phyloP scores from a whole-genome alignment of 345 rosid species.

The Sonneratia caseolaris region DNA sequence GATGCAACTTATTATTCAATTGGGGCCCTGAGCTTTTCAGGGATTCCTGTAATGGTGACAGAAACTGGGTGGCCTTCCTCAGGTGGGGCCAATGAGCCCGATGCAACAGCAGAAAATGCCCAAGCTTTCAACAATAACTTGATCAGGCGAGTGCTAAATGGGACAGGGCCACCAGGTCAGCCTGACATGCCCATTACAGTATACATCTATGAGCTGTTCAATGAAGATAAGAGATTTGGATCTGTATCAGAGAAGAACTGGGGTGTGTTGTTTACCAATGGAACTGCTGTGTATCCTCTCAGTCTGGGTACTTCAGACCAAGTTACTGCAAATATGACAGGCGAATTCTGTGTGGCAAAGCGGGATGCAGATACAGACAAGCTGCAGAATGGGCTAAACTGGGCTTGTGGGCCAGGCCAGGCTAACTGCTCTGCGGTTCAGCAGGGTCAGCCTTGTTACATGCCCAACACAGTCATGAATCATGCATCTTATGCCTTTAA shows the following conservation, averaged over 20 bases:
- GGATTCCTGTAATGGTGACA: conserved; percentile 65
- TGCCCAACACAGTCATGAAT: conserved; percentile 43
- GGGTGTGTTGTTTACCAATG: conserved; percentile 73
- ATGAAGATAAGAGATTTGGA: conserved; percentile 72
- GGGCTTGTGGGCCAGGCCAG: conserved; percentile 95
- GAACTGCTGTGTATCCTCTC: conserved; percentile 62
- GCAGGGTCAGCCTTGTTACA: conserved; percentile 55
- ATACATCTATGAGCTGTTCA: conserved; percentile 81
- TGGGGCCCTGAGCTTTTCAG: conserved; percentile 52
- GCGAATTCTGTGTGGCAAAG: conserved; percentile 67
- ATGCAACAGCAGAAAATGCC: conserved; percentile 67
- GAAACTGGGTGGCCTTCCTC: conserved; percentile 97
- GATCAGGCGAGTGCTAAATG: conserved; percentile 64
- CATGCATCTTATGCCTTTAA: conserved; percentile 92
- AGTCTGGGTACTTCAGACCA: conserved; percentile 28
- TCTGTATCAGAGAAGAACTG: conserved; percentile 76
- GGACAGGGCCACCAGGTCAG: conserved; percentile 89
- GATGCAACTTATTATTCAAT: conserved; percentile 95
- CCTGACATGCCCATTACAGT: conserved; percentile 53
- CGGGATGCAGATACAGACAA: conserved; percentile 53
- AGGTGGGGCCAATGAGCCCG: conserved; percentile 72
- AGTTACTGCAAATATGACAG: conserved; percentile 36
- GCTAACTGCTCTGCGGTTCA: conserved; percentile 74
- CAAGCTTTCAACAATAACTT: conserved; percentile 60
- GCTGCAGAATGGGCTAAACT: conserved; percentile 64